phyloP scores from a whole-genome alignment of 768 basidiomycete genomes.

The Tylopilus subfusipes region DNA sequence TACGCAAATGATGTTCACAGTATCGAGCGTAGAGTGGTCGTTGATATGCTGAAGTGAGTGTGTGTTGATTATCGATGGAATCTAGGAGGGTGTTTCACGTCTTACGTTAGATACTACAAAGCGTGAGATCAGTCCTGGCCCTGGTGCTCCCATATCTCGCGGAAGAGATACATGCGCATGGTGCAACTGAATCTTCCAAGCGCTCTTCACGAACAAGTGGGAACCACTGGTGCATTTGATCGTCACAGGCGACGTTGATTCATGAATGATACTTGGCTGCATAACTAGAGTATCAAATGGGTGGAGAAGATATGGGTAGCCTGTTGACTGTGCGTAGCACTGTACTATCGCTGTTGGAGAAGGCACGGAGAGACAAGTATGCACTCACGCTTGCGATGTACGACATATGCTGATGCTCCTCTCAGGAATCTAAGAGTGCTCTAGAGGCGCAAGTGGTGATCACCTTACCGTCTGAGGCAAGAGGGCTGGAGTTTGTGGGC shows the following conservation, averaged over 20 bases:
- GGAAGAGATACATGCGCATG: slow-evolving; percentile 71
- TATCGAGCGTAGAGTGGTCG: slow-evolving; percentile 55
- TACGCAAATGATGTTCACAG: slow-evolving; percentile 64
- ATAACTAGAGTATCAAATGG: slow-evolving; percentile 56
- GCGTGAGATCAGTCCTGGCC: slow-evolving; percentile 67
- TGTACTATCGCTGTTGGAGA: slow-evolving; percentile 68
- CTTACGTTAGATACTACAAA: slow-evolving; percentile 52
- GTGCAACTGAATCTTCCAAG: slow-evolving; percentile 12
- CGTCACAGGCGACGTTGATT: not conserved
- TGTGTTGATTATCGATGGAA: slow-evolving; percentile 3
- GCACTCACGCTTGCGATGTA: slow-evolving; percentile 13
- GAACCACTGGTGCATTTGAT: slow-evolving; percentile 50
- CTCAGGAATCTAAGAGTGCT: slow-evolving; percentile 65
- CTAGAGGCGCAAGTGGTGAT: slow-evolving; percentile 77
- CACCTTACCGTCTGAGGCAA: slow-evolving; percentile 41
- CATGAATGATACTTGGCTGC: not conserved
- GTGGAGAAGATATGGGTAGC: slow-evolving; percentile 61
- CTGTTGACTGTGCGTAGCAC: slow-evolving; percentile 58
- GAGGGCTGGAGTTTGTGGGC: slow-evolving; percentile 31
- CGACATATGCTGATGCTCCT: not conserved
- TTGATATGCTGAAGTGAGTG: slow-evolving; percentile 73
- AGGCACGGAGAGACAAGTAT: slow-evolving; percentile 73
- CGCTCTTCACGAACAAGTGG: slow-evolving; percentile 75
- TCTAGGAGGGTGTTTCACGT: not conserved
- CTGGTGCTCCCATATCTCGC: slow-evolving; percentile 89